Evolutionary conservation across 768 basidiomycete species (phyloP), one percentile per base, ranked within the genome.

Genomic region (Butyriboletus loyo): DNA sequence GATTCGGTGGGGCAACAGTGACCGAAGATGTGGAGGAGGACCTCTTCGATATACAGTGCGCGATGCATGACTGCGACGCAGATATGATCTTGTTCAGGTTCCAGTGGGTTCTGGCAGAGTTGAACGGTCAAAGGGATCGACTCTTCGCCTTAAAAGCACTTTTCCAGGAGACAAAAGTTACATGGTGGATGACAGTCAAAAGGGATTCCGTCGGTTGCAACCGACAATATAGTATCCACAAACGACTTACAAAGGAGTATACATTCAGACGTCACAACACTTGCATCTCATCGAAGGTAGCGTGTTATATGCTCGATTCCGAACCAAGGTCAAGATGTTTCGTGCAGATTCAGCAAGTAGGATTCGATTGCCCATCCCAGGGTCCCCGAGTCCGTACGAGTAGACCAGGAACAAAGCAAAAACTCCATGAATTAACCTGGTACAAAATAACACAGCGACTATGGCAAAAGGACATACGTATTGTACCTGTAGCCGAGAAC

Each of bases 11-110:
- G 25, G 10, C 17, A 17, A n/a, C 14, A 36, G 21, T 30, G 34
- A 15, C 22, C 10, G 25, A 55, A 57, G 17, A 57, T 46, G 8
- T 41, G 34, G 22, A 35, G 2, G 28, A 57, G 45, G 24, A 55
- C 34, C 8, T 55, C 56, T 25, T 36, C 17, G 8, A 55, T 38
- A 15, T 19, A 9, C 11, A 57, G 45, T 7, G 39, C 48, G 7
- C n/a, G 55, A 15, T 57, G 55, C 55, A 57, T 56, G n/a, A 11
- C 15, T 21, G 9, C 5, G 2, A 4, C 7, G 36, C 8, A 21
- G 36, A 21, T 35, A 1, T 4, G n/a, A n/a, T n/a, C n/a, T n/a
- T 9, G 21, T 39, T 22, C 37, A 7, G 19, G 21, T 39, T 22
- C 38, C 22, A 15, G 22, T 38, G 21, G 21, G 14, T 39, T 39